Percentiles rank a stretch among this genome's conserved stretches.
Conservation (phyloP, 345 rosid species). For the Erucastrum elatum region DNA sequence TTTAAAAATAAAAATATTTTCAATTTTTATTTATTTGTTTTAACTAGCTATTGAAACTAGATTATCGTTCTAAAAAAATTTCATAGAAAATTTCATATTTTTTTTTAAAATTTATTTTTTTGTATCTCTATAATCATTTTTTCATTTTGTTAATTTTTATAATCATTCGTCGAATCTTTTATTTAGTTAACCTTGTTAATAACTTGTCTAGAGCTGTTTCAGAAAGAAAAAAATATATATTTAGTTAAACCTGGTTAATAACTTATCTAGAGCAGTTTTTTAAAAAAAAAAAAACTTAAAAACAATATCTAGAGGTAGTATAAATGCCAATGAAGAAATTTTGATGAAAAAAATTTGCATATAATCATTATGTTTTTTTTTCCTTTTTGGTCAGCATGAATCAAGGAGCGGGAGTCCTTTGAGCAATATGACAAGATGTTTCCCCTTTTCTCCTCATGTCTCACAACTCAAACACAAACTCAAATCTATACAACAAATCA, state of each 20-base stretch:
- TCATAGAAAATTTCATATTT: too few relatives aligned
- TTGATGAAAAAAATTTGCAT: conserved; percentile 26
- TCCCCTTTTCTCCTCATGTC: conserved; percentile 6
- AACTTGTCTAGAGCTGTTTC: too few relatives aligned
- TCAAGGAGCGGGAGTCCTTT: conserved; percentile 14
- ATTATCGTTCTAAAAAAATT: too few relatives aligned
- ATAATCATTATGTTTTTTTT: conserved; percentile 14
- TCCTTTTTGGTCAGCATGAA: conserved; percentile 16
- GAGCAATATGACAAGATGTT: conserved; percentile 14
- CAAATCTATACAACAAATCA: conserved; percentile 41
- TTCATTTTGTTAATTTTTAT: too few relatives aligned
- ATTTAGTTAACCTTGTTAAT: not conserved
- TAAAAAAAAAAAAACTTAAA: not conserved
- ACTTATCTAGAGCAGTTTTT: too few relatives aligned
- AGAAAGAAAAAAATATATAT: too few relatives aligned
- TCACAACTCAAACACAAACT: conserved; percentile 12
- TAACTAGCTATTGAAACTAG: not conserved
- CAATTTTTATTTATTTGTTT: not conserved
- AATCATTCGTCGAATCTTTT: not conserved
- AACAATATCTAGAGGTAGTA: conserved; percentile 12
- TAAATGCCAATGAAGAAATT: conserved; percentile 12
- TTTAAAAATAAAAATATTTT: too few relatives aligned
- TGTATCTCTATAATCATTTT: too few relatives aligned
- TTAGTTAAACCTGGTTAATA: not conserved
- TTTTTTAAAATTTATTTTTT: too few relatives aligned